Conservation (phyloP, 495 filamentous ascomycete genomes). For the Staphylotrichum tortipilum region DNA sequence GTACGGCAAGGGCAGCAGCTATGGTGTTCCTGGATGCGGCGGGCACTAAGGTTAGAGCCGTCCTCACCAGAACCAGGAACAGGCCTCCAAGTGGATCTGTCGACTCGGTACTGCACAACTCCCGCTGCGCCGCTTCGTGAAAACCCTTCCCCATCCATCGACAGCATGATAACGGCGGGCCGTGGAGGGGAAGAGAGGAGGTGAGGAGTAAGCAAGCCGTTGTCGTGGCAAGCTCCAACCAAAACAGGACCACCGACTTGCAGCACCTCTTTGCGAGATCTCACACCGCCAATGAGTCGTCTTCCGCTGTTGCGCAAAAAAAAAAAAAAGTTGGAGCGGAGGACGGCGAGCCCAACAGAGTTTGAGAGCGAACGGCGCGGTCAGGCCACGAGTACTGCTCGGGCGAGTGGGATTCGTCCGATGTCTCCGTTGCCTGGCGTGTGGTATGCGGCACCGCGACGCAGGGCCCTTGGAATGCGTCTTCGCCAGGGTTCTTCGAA, state of each 20-base stretch:
- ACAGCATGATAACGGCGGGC: no score
- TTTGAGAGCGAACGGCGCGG: no score
- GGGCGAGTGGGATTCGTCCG: neutral
- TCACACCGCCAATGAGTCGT: slow-evolving; percentile 1
- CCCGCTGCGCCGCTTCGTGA: neutral
- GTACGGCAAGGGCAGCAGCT: no score
- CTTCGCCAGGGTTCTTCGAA: neutral
- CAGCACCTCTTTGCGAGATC: neutral
- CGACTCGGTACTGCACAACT: neutral
- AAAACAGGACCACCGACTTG: neutral
- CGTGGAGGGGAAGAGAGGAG: neutral
- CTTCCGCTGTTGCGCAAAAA: neutral
- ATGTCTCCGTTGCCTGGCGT: neutral
- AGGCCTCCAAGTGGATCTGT: neutral
- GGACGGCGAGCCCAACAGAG: no score
- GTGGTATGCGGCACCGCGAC: neutral
- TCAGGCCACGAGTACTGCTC: no score
- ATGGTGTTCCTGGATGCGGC: no score
- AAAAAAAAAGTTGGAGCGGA: no score
- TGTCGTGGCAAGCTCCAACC: neutral
- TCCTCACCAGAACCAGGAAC: neutral
- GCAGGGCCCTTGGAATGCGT: neutral
- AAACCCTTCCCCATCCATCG: neutral
- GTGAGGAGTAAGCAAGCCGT: slow-evolving; percentile 1
- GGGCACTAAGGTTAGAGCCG: neutral